Conservation (phyloP, 345 rosid genomes). For the Gossypium rotundifolium region DNA sequence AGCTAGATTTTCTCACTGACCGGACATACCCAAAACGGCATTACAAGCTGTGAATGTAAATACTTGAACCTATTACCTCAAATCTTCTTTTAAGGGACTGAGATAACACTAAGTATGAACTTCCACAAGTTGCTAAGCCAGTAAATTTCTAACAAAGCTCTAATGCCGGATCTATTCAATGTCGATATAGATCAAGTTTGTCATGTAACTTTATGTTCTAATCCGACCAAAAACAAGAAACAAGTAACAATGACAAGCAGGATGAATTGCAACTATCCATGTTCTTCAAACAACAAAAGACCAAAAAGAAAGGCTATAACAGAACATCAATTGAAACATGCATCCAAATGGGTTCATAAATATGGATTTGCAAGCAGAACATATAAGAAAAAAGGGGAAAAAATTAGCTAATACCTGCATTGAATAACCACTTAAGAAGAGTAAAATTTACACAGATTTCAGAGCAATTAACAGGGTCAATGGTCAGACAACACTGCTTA, state of each 20-base stretch:
- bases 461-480: constrained; percentile 1
- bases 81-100: neutral
- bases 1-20: neutral
- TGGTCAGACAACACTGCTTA: neutral
- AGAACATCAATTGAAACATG: neutral
- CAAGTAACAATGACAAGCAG: neutral
- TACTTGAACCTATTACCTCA: neutral
- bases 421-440: neutral
- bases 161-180: neutral
- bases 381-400: too few relatives aligned
- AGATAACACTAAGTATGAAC: neutral
- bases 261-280: neutral
- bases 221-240: neutral
- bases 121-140: neutral
- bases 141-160: neutral
- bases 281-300: neutral
- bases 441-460: neutral
- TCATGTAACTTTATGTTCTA: neutral
- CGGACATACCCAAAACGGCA: neutral
- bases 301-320: neutral
- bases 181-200: neutral
- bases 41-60: neutral
- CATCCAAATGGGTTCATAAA: neutral
- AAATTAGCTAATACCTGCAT: neutral
- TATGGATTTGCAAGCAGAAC: neutral